A percentile compares a stretch with the other conserved stretches of the same genome.
These are phyloP conservation scores for Beta macrorhiza DNA, from an alignment of 179 eudicot genomes.

Conservation along the genomic window DNA sequence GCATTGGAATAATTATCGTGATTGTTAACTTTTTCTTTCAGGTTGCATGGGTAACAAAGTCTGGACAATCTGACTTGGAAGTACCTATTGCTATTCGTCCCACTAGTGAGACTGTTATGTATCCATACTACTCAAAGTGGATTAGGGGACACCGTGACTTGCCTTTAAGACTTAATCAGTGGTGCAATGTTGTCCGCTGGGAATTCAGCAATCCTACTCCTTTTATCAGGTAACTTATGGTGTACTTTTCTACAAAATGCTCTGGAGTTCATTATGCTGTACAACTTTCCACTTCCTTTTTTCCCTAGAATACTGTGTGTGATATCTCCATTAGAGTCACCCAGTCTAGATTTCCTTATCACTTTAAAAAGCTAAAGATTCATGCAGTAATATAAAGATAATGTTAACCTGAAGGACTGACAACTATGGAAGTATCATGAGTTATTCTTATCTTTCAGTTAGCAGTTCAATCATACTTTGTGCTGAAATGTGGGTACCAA, in stretches of 20 bases:
- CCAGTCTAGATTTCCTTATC: not conserved
- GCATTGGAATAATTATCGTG: not conserved
- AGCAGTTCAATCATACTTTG: not conserved
- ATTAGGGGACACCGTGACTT: conserved; percentile 97
- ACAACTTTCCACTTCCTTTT: not conserved
- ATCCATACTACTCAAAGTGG: conserved; percentile 98
- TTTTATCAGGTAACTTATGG: conserved; percentile 69
- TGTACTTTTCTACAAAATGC: not conserved
- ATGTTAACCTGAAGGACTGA: not conserved
- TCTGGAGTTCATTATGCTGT: not conserved
- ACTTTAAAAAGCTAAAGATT: not conserved
- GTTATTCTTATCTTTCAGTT: not conserved
- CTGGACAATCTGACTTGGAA: conserved; percentile 84
- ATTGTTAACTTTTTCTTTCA: conserved; percentile 26
- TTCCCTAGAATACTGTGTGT: not conserved
- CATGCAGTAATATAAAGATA: not conserved
- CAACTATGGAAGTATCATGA: not conserved
- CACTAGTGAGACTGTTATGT: conserved; percentile 99
- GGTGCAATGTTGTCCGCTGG: conserved; percentile 99
- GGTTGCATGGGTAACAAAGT: conserved; percentile 99
- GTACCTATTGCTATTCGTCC: conserved; percentile 98
- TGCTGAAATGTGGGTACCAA: not conserved
- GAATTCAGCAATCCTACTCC: conserved; percentile 99
- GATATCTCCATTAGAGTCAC: not conserved
- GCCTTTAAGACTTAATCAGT: conserved; percentile 90